Conservation (phyloP, 73 alveolate genomes). For the Chromera velia region DNA sequence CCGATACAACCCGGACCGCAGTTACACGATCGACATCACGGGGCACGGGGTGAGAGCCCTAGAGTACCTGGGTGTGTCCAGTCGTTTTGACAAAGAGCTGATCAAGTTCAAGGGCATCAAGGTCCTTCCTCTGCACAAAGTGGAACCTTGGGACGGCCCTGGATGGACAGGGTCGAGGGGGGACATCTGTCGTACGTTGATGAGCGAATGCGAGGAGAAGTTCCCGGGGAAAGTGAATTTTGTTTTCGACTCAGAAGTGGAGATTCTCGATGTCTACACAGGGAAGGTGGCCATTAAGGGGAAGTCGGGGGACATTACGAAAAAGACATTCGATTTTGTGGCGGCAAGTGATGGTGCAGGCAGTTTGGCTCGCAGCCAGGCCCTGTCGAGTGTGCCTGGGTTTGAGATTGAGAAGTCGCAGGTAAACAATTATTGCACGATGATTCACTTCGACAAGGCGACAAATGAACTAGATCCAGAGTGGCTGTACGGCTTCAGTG, state of each 20-base stretch:
- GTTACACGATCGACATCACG: constrained; percentile 29
- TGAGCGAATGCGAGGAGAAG: background rate
- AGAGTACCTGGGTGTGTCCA: constrained; percentile 8
- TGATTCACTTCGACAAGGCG: constrained; percentile 19
- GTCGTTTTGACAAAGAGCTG: constrained; percentile 7
- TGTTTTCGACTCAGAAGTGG: constrained; percentile 6
- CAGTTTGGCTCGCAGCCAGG: constrained; percentile 5
- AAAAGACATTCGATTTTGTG: constrained; percentile 5
- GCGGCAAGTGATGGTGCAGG: constrained; percentile 26
- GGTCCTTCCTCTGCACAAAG: constrained; percentile 1
- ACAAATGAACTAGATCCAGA: constrained; percentile 17
- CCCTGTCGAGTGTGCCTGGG: constrained; percentile 12
- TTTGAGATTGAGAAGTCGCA: background rate
- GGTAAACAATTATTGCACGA: constrained; percentile 10
- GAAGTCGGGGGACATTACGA: constrained; percentile 4
- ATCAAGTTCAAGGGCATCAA: constrained; percentile 16
- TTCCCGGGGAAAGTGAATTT: constrained; percentile 7
- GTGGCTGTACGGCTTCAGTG: background rate
- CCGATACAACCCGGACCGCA: constrained; percentile 20
- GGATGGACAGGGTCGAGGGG: constrained; percentile 34
- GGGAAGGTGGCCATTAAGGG: constrained; percentile 17
- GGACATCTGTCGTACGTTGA: constrained; percentile 20
- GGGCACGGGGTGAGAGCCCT: constrained; percentile 21
- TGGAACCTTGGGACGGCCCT: constrained; percentile 4
- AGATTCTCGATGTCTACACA: constrained; percentile 6